Base-by-base conservation (phyloP, 176 grass and related monocot genomes). In the Hordeum marinum region DNA sequence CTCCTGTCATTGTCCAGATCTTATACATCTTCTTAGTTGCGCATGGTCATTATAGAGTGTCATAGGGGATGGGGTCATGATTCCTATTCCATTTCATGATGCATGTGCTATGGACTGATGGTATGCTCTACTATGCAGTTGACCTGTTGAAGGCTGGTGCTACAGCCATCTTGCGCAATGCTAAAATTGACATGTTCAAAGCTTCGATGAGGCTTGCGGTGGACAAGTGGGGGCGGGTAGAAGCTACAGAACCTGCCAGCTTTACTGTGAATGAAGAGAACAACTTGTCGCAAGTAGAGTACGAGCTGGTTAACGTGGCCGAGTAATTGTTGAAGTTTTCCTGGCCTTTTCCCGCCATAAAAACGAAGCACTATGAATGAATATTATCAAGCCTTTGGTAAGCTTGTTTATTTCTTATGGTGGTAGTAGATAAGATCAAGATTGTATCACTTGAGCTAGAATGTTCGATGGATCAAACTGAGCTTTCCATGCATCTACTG, bases 111-210 rank as follows among this genome's bases (percentile, higher is more conserved):
- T 9, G 18, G 26, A 25, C 54, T 89, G 31, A 84, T 20, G 21
- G 15, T 63, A 20, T 67, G 61, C 58, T 82, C 23, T 80, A 42
- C 21, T 60, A 7, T 82, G 61, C 88, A 97, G 92, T 94, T 88
- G 92, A 94, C 57, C 61, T 92, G 63, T 68, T 97, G 90, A 90
- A 92, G 84, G 43, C 84, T 62, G 82, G 76, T 54, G 75, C 86
- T 20, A 97, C 95, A 2, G 95, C 90, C 20, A 93, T 97, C 52
- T 15, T 97, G 80, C 92, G 95, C 81, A 97, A 97, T 29, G 88
- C 95, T 2, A 97, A 89, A 73, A 97, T 97, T 21, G 95, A 97
- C 82, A 94, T 97, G 95, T 94, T 97, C 85, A 97, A 92, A 64
- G 87, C 90, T n/a, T 94, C 86, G 0, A 97, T 97, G 95, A 89